Percentiles rank a stretch among this genome's conserved stretches.
Conservation (phyloP, 2,329 filamentous ascomycete species). For the Rachicladosporium sp. region DNA sequence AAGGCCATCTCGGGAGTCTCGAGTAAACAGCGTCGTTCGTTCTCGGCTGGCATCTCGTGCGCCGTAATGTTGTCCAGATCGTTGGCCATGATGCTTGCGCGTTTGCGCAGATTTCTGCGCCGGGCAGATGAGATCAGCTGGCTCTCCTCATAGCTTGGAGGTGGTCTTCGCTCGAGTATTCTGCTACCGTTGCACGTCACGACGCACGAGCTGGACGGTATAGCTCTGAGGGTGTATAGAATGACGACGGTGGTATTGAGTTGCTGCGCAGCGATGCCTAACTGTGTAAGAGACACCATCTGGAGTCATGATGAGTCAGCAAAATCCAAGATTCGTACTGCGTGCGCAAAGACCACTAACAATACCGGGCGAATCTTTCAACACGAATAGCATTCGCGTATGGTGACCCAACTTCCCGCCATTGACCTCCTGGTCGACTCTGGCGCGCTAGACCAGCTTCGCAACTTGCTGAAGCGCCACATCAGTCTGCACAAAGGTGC, state of each 20-base stretch:
- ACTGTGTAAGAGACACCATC: constrained; percentile 6
- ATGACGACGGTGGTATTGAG: constrained; percentile 5
- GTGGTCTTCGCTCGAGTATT: neutral
- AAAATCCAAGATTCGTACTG: too few relatives aligned
- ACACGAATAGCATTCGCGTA: constrained; percentile 8
- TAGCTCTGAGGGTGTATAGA: too few relatives aligned
- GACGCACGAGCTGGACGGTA: neutral
- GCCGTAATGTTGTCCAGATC: too few relatives aligned
- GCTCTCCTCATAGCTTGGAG: neutral
- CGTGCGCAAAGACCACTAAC: neutral
- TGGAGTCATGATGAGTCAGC: neutral
- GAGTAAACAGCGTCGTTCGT: too few relatives aligned
- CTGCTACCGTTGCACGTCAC: neutral
- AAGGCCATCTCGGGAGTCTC: too few relatives aligned
- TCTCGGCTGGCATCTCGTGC: too few relatives aligned
- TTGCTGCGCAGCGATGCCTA: constrained; percentile 8
- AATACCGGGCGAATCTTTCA: constrained; percentile 7
- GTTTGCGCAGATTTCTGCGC: neutral
- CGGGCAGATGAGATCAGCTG: constrained; percentile 1
- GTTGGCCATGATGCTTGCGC: neutral
- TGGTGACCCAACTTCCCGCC: constrained; percentile 5
- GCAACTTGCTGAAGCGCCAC: constrained; percentile 7
- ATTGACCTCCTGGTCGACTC: constrained; percentile 7
- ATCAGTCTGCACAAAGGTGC: constrained; percentile 6
- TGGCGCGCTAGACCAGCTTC: constrained; percentile 7